Base-by-base conservation (phyloP, 257 asterid species). In the Capsicum baccatum region DNA sequence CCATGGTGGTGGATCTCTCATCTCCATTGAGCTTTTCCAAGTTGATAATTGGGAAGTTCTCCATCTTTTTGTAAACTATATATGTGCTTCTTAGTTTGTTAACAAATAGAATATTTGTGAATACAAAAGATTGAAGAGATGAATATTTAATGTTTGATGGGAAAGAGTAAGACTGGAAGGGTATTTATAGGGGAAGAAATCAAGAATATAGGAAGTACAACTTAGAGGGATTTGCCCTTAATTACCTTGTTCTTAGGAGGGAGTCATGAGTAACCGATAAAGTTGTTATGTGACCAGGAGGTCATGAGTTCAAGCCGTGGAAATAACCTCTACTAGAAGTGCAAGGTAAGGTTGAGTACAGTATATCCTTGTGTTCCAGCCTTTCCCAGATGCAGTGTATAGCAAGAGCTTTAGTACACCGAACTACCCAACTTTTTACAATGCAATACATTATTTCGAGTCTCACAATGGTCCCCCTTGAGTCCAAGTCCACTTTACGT, bases 31-130 rank as follows among this genome's bases (percentile, higher is more conserved):
- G 85, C 21, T 85, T 85, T 50, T 62, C 83, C 68, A 85, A 21
- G 79, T 80, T 58, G 79, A 85, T 80, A 60, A 85, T 70, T 48
- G 87, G 87, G 87, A 73, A 85, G 59, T 70, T 48, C 21, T 48
- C 87, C 85, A 85, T 85, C 50, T 83, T 66, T 73, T 69, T 67
- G 42, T 15, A 35, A n/a, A 39, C 6, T 71, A 37, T 59, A 6
- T 82, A 16, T 44, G 63, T 68, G 33, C 47, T 19, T n/a, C 3
- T 37, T 8, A 35, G 44, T 48, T 35, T 82, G 33, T 9, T 54
- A 9, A 44, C 19, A 47, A 35, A 14, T 67, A 67, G 21, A 15
- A 13, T 64, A 5, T 68, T 52, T 37, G 15, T 39, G 59, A 63
- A 42, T 48, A 48, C n/a, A 2, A 47, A 6, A 10, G 80, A 47